These are phyloP conservation scores for Thelephora aurantiotincta DNA, from an alignment of 768 basidiomycete genomes.

Conservation along the genomic window DNA sequence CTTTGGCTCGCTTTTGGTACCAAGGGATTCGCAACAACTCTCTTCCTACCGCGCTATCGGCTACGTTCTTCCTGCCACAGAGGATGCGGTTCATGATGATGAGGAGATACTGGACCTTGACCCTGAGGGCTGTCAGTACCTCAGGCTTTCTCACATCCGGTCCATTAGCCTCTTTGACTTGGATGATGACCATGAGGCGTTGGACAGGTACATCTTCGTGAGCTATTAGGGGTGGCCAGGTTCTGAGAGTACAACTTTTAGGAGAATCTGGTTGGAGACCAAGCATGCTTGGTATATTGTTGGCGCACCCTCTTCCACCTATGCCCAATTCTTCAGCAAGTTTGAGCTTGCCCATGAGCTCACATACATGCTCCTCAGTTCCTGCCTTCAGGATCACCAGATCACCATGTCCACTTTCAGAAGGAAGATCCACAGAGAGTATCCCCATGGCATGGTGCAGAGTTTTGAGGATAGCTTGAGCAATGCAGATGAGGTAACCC, in stretches of 20 bases:
- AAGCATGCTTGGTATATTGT: slow-evolving; percentile 60
- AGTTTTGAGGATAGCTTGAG: not conserved
- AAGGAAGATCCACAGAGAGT: not conserved
- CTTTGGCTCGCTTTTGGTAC: slow-evolving; percentile 20
- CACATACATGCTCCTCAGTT: slow-evolving; percentile 31
- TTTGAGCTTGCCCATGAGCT: slow-evolving; percentile 39
- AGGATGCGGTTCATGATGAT: slow-evolving; percentile 18
- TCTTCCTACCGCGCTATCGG: slow-evolving; percentile 21
- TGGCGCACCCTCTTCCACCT: slow-evolving; percentile 29
- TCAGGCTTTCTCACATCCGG: slow-evolving; percentile 20
- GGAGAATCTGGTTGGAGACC: slow-evolving; percentile 53
- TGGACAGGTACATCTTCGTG: not conserved
- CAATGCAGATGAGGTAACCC: not conserved
- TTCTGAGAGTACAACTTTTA: slow-evolving; percentile 11
- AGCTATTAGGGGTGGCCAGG: not conserved
- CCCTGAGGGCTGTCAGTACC: slow-evolving; percentile 12
- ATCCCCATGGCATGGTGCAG: not conserved
- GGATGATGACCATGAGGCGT: not conserved
- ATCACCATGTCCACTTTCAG: slow-evolving; percentile 19
- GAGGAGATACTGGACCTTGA: slow-evolving; percentile 11
- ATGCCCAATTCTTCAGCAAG: slow-evolving; percentile 27
- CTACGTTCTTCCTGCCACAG: slow-evolving; percentile 23
- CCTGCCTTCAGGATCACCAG: slow-evolving; percentile 18
- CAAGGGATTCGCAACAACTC: slow-evolving; percentile 1
- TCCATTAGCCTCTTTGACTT: slow-evolving; percentile 21